Base-by-base conservation (phyloP, 352 stramenopile species). In the Phytophthora megakarya region DNA sequence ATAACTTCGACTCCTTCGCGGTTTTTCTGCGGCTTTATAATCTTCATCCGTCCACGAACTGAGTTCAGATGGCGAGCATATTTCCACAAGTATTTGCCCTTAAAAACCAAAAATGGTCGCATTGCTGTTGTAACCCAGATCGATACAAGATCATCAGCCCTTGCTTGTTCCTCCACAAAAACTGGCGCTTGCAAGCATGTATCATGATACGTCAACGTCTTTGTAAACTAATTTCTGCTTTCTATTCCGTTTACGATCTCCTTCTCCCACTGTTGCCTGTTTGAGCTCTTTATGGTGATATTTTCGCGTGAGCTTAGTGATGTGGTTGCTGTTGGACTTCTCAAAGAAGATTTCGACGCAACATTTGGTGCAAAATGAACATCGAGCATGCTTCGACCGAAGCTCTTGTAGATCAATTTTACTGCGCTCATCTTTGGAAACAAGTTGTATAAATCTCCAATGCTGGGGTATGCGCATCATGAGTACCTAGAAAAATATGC, bases 31-130 rank as follows among this genome's bases (percentile, higher is more conserved):
- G 12, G 0, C 30, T 51, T 39, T 16, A 15, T 18, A 12, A 53
- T 47, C 12, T 28, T 26, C 0, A 61, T 1, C 10, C 6, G 30
- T 6, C 43, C 15, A 30, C 10, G 42, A 5, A 35, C 53, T 12
- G 0, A 7, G 9, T 53, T 53, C 18, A 46, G 4, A 16, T 53
- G 16, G 6, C 33, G 12, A 10, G 33, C 10, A 21, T 61, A 61
- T 21, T 61, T 61, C 0, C 44, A 28, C 15, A 61, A 53, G 33
- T 46, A 51, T 47, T 51, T 45, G 23, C 47, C 28, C 6, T 46
- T 21, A 1, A 39, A 32, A 21, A 32, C 12, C 3, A 21, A 19
- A 19, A 52, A 45, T 21, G 53, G 42, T 9, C 53, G 18, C 10
- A 21, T 19, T 6, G 30, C 46, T 9, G 5, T 51, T 40, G 7